Base-by-base conservation (phyloP, 345 rosid species). In the Dovyalis caffra region DNA sequence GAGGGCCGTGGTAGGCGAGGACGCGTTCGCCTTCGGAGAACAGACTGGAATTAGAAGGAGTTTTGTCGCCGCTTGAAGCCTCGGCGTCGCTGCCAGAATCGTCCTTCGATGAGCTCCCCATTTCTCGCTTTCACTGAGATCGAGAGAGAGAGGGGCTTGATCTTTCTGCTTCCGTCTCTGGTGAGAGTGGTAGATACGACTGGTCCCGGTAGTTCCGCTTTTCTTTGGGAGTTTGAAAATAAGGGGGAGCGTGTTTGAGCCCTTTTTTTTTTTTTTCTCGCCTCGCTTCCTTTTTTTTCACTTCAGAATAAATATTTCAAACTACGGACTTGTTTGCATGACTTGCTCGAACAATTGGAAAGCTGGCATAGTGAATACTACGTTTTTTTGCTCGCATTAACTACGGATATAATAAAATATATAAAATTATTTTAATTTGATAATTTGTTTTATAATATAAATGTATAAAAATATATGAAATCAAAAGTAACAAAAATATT, bases 1-100 rank as follows among this genome's bases (percentile, higher is more conserved):
- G 90, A 79, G 97, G 97, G 51, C 97, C 98, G 82, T 92, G 98
- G 83, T 87, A 95, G 57, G 98, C 98, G 65, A 95, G 94, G 74
- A 92, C 97, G 73, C 94, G 94, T 78, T 95, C 98, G 49, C 99
- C 98, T 49, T 92, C 98, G 34, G 91, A 63, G 86, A 93, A 95
- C 78, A 89, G 64, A 57, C 85, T 73, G 70, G 89, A 83, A 65
- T 79, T 70, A 68, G 96, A 78, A 11, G 88, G 92, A 21, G 92
- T 89, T 23, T 89, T 79, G 81, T 87, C 91, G 61, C 95, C 93
- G 79, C 92, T 89, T 9, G 95, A 80, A 10, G 92, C 76, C 68
- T 89, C 97, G 68, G 89, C 98, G 79, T 85, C 95, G 80, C 90
- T 86, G 64, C 87, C 89, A 45, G 92, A 84, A n/a, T 79, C 92